These are phyloP conservation scores for Fagus sylvatica DNA, from an alignment of 306 rosid species.

Conservation along the genomic window DNA sequence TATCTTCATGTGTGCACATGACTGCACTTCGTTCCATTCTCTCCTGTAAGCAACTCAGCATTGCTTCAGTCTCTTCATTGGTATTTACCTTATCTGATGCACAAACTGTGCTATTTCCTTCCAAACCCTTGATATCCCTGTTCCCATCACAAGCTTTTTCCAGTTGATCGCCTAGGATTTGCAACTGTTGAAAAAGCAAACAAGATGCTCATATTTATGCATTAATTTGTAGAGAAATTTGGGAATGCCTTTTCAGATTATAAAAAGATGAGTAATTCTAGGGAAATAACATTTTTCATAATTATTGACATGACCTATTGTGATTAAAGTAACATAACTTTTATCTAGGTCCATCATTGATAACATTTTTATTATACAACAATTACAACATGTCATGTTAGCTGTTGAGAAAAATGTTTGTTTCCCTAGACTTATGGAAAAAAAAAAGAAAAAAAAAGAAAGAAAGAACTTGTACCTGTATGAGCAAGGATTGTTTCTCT, in stretches of 20 bases:
- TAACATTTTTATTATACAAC: too few species aligned
- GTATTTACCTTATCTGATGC: slow-evolving; percentile 42
- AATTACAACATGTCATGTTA: too few species aligned
- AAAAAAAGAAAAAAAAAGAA: neutral
- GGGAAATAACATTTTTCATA: too few species aligned
- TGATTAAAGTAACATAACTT: too few species aligned
- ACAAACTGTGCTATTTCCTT: slow-evolving; percentile 32
- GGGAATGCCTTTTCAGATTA: too few species aligned
- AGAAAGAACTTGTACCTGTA: slow-evolving; percentile 47
- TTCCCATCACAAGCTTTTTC: slow-evolving; percentile 31
- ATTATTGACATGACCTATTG: too few species aligned
- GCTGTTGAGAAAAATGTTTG: neutral
- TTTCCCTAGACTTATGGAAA: neutral
- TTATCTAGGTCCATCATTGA: too few species aligned
- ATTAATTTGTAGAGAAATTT: neutral
- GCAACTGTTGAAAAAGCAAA: slow-evolving; percentile 47
- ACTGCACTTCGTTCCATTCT: slow-evolving; percentile 36
- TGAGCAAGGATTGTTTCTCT: slow-evolving; percentile 73
- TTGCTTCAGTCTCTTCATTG: slow-evolving; percentile 31
- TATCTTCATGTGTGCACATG: slow-evolving; percentile 32
- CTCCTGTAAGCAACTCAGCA: slow-evolving; percentile 30
- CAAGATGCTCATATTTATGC: neutral
- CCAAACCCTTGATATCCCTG: slow-evolving; percentile 24
- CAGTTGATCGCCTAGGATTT: slow-evolving; percentile 52
- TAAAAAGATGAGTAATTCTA: too few species aligned